phyloP scores from a whole-genome alignment of 169 alveolate species.

The Plasmodium coatneyi region DNA sequence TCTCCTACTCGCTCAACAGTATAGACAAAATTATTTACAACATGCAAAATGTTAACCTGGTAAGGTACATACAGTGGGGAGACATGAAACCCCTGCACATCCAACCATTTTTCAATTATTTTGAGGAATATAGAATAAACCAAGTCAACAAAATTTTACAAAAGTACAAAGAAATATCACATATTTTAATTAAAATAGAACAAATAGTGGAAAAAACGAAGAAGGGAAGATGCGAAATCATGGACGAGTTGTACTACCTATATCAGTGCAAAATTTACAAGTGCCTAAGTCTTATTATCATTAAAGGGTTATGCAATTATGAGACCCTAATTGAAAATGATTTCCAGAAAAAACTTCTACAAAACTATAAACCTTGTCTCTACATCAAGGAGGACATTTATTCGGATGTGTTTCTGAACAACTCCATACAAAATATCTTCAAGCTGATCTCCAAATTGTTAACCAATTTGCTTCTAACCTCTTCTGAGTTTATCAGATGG shows the following conservation, averaged over 20 bases:
- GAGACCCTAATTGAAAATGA: slow-evolving; percentile 72
- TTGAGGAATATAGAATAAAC: slow-evolving; percentile 62
- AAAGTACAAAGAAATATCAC: slow-evolving; percentile 73
- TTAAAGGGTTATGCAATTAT: slow-evolving; percentile 63
- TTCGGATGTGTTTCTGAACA: slow-evolving; percentile 71
- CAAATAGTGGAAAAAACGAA: slow-evolving; percentile 70
- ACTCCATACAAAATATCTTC: slow-evolving; percentile 70
- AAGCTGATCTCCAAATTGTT: slow-evolving; percentile 59
- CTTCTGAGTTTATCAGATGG: slow-evolving; percentile 73
- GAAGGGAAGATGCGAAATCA: slow-evolving; percentile 68
- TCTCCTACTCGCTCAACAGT: slow-evolving; percentile 51
- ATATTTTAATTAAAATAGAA: slow-evolving; percentile 73
- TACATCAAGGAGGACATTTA: slow-evolving; percentile 71
- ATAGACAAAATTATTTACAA: slow-evolving; percentile 67
- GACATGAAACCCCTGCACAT: slow-evolving; percentile 67
- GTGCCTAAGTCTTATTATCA: slow-evolving; percentile 58
- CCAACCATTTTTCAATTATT: slow-evolving; percentile 70
- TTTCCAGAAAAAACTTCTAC: slow-evolving; percentile 40
- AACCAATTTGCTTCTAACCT: slow-evolving; percentile 63
- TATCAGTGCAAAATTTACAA: slow-evolving; percentile 73
- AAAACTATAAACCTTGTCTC: slow-evolving; percentile 55
- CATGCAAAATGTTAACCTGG: slow-evolving; percentile 69
- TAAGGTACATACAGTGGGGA: slow-evolving; percentile 51
- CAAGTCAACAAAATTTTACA: slow-evolving; percentile 24
- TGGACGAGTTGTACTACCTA: slow-evolving; percentile 68